These are phyloP conservation scores for Zanthoxylum bungeanum DNA, from an alignment of 345 rosid genomes.

Conservation along the genomic window DNA sequence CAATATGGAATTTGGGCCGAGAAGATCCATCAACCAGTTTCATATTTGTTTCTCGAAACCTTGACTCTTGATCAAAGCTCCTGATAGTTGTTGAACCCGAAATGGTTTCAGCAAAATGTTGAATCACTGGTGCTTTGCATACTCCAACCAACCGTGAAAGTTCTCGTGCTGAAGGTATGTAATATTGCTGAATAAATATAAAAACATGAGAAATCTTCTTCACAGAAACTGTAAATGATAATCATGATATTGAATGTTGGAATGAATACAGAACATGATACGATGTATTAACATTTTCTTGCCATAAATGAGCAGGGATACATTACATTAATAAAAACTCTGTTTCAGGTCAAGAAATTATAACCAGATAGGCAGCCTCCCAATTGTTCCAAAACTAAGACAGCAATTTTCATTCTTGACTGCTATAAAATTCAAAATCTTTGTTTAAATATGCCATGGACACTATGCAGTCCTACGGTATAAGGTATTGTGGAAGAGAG, in stretches of 20 bases:
- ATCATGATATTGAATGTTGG: not conserved
- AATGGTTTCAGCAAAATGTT: slow-evolving; percentile 73
- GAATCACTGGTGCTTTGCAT: slow-evolving; percentile 69
- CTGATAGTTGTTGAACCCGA: slow-evolving; percentile 64
- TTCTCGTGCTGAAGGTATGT: slow-evolving; percentile 68
- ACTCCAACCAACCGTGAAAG: slow-evolving; percentile 66
- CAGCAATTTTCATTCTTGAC: not conserved
- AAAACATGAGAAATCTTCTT: not conserved
- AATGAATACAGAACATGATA: not conserved
- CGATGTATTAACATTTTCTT: not conserved
- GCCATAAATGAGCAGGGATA: not conserved
- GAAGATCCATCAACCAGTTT: slow-evolving; percentile 45
- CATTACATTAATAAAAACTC: too few relatives aligned
- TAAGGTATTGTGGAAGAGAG: not conserved
- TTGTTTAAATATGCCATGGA: not conserved
- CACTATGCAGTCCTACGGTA: not conserved
- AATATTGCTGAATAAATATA: slow-evolving; percentile 51
- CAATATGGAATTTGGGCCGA: slow-evolving; percentile 47
- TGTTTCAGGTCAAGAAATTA: not conserved
- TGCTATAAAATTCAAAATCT: not conserved
- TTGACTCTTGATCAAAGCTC: slow-evolving; percentile 66
- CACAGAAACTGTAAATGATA: not conserved
- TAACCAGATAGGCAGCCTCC: not conserved
- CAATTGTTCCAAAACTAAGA: not conserved
- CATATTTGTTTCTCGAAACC: slow-evolving; percentile 57